Conservation (phyloP, 768 basidiomycete genomes). For the Mycena chlorophos region DNA sequence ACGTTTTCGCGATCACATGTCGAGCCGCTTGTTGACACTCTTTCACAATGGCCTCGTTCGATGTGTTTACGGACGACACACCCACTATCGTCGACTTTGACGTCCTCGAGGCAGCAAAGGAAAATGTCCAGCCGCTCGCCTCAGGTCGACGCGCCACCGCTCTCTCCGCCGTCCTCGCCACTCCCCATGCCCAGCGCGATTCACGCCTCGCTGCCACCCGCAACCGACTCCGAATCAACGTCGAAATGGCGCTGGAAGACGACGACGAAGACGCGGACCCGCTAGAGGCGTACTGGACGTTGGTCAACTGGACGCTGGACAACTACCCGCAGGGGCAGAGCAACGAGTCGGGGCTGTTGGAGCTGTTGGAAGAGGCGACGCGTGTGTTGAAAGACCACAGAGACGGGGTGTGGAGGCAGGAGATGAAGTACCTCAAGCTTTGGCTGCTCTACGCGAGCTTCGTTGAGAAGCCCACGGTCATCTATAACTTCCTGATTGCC, state of each 20-base stretch:
- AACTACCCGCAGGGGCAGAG: slow-evolving; percentile 93
- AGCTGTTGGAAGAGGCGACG: slow-evolving; percentile 90
- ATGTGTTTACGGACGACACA: slow-evolving; percentile 44
- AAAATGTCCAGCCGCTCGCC: slow-evolving; percentile 83
- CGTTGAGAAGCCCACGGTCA: slow-evolving; percentile 85
- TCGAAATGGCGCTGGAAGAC: slow-evolving; percentile 76
- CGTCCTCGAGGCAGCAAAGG: slow-evolving; percentile 79
- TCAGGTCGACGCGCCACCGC: slow-evolving; percentile 79
- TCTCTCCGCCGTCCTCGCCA: slow-evolving; percentile 69
- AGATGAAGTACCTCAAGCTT: slow-evolving; percentile 86
- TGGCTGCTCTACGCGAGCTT: slow-evolving; percentile 94
- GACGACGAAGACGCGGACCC: slow-evolving; percentile 81
- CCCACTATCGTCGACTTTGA: slow-evolving; percentile 73
- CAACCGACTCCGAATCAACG: slow-evolving; percentile 67
- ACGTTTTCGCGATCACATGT: neutral
- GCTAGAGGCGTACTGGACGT: slow-evolving; percentile 80
- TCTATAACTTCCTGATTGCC: slow-evolving; percentile 86
- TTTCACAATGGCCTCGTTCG: slow-evolving; percentile 32
- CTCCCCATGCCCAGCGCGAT: slow-evolving; percentile 77
- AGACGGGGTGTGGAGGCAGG: slow-evolving; percentile 70
- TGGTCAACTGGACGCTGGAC: slow-evolving; percentile 91
- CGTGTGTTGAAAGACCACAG: slow-evolving; percentile 77
- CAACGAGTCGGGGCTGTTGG: slow-evolving; percentile 86
- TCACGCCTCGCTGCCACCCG: slow-evolving; percentile 65
- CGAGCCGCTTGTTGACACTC: slow-evolving; percentile 2